Evolutionary conservation across 129 eudicot genomes (phyloP), one percentile per base, ranked within the genome.

Genomic region (Flaveria brownii): DNA sequence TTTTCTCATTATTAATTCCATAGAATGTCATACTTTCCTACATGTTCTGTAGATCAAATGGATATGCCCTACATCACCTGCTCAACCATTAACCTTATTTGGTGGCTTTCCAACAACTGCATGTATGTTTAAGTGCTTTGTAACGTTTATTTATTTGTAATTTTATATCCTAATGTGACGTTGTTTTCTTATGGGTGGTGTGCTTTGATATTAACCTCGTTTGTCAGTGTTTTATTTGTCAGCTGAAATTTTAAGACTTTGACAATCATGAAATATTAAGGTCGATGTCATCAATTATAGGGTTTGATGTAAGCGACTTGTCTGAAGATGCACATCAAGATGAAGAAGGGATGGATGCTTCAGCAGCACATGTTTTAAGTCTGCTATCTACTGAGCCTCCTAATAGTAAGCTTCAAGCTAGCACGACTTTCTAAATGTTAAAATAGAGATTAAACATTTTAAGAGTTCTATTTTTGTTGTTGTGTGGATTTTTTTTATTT

Each of bases 11-110:
- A 52, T 45, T 20, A 56, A 45, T 15, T 28, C 56, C 55, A 73
- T 54, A 56, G n/a, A 23, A 23, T 9, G 11, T 56, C 43, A 15
- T 74, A 25, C 16, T 71, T 75, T 41, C 63, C 22, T 77, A 15
- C 82, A 69, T 77, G 17, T 72, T 52, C 26, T 85, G 86, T 83
- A 93, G 98, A 88, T 93, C 67, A 93, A 93, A 75, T 93, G 98
- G 98, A 93, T 93, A 76, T 93, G 98, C 81, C 98, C 98, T 20
- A 88, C 98, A 68, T 96, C 98, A 80, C 98, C 97, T 67, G 66
- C 96, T 71, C 97, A 77, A 72, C 97, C 98, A 42, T 72, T 93
- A 75, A 86, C 92, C 78, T 77, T 87, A 61, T 93, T 93, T 81
- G 97, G 98, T 33, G 98, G 98, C 77, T 90, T 88, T 79, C 92